These are phyloP conservation scores for Tripterygium wilfordii DNA, from an alignment of 177 flowering plant species.

Conservation along the genomic window DNA sequence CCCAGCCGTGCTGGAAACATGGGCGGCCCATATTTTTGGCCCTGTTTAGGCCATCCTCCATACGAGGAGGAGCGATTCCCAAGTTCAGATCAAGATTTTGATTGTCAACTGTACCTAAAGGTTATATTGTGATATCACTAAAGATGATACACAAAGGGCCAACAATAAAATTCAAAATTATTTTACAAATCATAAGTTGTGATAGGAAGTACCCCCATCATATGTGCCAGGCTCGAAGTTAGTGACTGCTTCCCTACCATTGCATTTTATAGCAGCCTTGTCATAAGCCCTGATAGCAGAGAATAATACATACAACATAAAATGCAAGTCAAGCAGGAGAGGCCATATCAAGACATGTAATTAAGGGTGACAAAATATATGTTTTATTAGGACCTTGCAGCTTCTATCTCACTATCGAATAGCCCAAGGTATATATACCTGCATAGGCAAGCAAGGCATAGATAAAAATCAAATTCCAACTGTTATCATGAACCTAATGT, in stretches of 20 bases:
- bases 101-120: constrained; percentile 16
- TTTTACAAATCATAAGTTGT: no score
- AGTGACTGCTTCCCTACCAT: constrained; percentile 56
- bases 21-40: not conserved
- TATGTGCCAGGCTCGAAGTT: constrained; percentile 48
- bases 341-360: no score
- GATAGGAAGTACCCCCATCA: constrained; percentile 30
- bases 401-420: constrained; percentile 53
- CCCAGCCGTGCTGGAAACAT: constrained; percentile 8
- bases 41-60: constrained; percentile 11
- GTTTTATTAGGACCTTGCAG: constrained; percentile 49
- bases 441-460: constrained; percentile 23
- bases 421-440: constrained; percentile 69
- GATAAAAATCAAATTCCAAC: constrained; percentile 8
- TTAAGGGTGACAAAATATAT: no score
- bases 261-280: constrained; percentile 54
- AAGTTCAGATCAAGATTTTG: constrained; percentile 47
- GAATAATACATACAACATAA: no score
- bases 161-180: no score
- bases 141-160: no score
- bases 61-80: constrained; percentile 30
- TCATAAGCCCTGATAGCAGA: constrained; percentile 51
- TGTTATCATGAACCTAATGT: not conserved
- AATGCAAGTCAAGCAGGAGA: no score
- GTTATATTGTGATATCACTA: no score